Evolutionary conservation across 768 basidiomycete species (phyloP).

Genomic region (Cystofilobasidium bisporidii): DNA sequence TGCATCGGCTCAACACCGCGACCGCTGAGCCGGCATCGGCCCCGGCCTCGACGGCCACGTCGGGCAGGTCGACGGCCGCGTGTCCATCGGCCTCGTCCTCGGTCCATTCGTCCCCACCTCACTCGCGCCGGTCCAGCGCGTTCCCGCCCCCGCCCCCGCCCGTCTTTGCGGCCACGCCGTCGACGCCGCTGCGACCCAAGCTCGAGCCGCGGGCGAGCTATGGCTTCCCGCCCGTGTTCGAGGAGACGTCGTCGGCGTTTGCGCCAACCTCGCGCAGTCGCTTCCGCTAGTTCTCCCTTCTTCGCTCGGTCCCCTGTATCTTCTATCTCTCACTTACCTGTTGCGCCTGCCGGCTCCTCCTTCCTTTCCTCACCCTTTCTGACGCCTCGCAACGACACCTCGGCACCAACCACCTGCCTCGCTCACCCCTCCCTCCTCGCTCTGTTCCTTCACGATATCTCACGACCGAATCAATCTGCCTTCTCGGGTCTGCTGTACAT

Average conservation of each 20-base stretch:
- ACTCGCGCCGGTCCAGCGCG: neutral
- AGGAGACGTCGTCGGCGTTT: constrained; percentile 1
- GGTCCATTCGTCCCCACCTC: neutral
- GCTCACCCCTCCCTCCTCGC: neutral
- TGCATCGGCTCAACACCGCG: constrained; percentile 49
- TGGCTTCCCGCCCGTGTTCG: constrained; percentile 14
- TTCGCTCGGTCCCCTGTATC: no score
- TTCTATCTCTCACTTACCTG: neutral
- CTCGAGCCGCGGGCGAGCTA: constrained; percentile 17
- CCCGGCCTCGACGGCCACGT: neutral
- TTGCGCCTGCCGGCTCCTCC: neutral
- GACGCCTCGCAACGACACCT: neutral
- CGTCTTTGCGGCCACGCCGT: neutral
- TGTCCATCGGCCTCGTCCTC: neutral
- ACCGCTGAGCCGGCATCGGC: neutral
- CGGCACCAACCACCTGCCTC: neutral
- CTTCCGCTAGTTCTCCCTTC: no score
- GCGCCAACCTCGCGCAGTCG: neutral
- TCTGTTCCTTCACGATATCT: neutral
- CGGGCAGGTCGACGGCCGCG: neutral
- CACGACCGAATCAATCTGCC: neutral
- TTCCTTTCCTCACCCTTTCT: neutral
- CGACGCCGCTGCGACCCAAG: neutral
- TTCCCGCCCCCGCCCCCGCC: neutral
- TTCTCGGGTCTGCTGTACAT: no score